Evolutionary conservation across 2,329 filamentous ascomycete species (phyloP).

Genomic region (Byssothecium circinans): DNA sequence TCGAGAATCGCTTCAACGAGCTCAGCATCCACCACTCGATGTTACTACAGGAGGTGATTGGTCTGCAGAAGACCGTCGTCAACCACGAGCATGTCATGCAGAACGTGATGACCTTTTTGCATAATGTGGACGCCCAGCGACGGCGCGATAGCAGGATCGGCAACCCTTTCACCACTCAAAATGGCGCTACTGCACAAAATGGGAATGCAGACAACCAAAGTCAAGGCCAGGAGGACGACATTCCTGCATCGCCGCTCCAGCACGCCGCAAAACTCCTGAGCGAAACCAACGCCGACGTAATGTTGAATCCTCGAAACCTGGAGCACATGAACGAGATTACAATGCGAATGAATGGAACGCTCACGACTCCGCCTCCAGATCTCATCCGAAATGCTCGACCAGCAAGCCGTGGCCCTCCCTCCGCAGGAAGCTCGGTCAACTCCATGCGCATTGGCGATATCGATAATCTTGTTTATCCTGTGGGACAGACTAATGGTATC

Average conservation of each 20-base stretch:
- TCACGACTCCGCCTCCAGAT: constrained; percentile 61
- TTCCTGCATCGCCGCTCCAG: constrained; percentile 67
- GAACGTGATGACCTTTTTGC: constrained; percentile 69
- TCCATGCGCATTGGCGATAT: constrained; percentile 60
- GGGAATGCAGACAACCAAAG: constrained; percentile 48
- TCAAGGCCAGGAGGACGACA: constrained; percentile 58
- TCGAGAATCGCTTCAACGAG: constrained; percentile 83
- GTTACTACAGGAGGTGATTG: constrained; percentile 64
- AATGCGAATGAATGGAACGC: constrained; percentile 56
- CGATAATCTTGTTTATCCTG: constrained; percentile 81
- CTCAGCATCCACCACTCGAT: constrained; percentile 68
- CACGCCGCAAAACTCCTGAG: constrained; percentile 67
- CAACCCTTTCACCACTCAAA: constrained; percentile 42
- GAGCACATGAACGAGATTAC: constrained; percentile 66
- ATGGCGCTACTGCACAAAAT: constrained; percentile 43
- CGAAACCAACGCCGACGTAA: constrained; percentile 66
- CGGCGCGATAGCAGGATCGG: constrained; percentile 61
- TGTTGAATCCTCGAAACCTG: constrained; percentile 64
- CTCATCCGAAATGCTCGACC: constrained; percentile 52
- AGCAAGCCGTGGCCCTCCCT: constrained; percentile 49
- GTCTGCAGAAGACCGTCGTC: constrained; percentile 69
- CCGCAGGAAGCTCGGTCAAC: constrained; percentile 53
- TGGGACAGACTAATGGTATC: constrained; percentile 87
- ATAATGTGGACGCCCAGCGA: constrained; percentile 65
- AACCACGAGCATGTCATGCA: constrained; percentile 73